Evolutionary conservation across 2,329 filamentous ascomycete genomes (phyloP), one percentile per base, ranked within the genome.

Genomic region (Ophidiomyces ophidiicola): DNA sequence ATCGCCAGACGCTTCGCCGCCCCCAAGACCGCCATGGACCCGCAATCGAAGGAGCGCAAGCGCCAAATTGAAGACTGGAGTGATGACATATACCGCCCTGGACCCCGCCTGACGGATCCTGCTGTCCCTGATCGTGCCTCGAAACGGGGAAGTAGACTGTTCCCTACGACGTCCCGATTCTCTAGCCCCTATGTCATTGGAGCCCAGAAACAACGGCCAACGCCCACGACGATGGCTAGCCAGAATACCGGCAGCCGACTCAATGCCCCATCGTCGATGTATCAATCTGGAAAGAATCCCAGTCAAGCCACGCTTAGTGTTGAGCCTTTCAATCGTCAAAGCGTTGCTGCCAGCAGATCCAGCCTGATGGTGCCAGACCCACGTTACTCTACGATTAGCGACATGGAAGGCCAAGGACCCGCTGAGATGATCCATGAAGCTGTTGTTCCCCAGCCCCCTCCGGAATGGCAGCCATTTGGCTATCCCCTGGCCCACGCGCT

Each of bases 31-130:
- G 88, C 84, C 2, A 80, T 93, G 59, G 77, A 76, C 11, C 77
- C 79, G 4, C 76, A 90, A 57, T 76, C 79, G 48, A 86, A 88
- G 58, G 81, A 87, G 63, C 78, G 90, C 43, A 81, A 87, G 50
- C 78, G 81, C 50, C 86, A 96, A 63, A 98, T 98, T 48, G 90
- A 98, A 60, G 88, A 94, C 53, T 98, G 90, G 90, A 81, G 80
- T 10, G 84, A 96, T 48, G 90, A 98, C 55, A 98, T 98, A 52
- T 96, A 98, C 61, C 82, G 86, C 30, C 82, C 88, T 3, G 85
- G 86, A 17, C 78, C 81, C 39, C 82, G 86, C 48, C 70, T 94
- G 47, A 74, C 80, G 3, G 90, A 94, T 51, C 66, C 80, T 29
- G 73, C 75, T 43, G 80, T 75, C 53, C 76, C 72, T 26, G 85